Percentiles rank a stretch among this genome's conserved stretches.
Conservation (phyloP, 805 yeast species). For the Myxozyma neotropica region DNA sequence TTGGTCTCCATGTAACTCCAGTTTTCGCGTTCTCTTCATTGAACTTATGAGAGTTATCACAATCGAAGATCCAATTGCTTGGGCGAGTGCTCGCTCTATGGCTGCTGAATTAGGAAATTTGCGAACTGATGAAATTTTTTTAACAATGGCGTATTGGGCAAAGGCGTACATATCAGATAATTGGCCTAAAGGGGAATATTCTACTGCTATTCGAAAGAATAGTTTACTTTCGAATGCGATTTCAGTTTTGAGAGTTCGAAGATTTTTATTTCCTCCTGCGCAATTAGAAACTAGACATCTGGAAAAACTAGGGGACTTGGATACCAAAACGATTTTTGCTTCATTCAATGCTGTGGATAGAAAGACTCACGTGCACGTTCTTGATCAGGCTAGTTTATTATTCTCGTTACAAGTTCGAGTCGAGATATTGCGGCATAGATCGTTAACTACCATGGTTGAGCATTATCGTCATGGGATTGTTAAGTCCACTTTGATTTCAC, state of each 20-base stretch:
- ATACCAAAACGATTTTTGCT: slow-evolving; percentile 4
- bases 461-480: slow-evolving; percentile 8
- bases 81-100: background rate
- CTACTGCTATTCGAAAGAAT: slow-evolving; percentile 2
- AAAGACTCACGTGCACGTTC: slow-evolving; percentile 11
- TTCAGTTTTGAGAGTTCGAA: background rate
- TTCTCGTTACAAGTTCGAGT: slow-evolving; percentile 16
- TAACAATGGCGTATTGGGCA: slow-evolving; percentile 17
- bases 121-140: background rate
- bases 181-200: slow-evolving; percentile 21
- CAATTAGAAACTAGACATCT: background rate
- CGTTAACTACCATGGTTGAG: slow-evolving; percentile 9
- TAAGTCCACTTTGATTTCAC: slow-evolving; percentile 10
- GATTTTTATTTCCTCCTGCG: background rate
- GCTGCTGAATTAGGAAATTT: background rate
- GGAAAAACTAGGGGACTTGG: slow-evolving; percentile 3
- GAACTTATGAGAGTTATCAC: background rate
- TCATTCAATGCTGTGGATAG: slow-evolving; percentile 8
- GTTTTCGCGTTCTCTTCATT: slow-evolving; percentile 12
- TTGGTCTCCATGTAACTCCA: slow-evolving; percentile 22
- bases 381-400: slow-evolving; percentile 9
- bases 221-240: slow-evolving; percentile 13
- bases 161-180: slow-evolving; percentile 6
- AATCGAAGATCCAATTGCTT: background rate
- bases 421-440: slow-evolving; percentile 11